These are phyloP conservation scores for Fusarium compactum DNA, from an alignment of 2,329 filamentous ascomycete genomes.

Conservation along the genomic window DNA sequence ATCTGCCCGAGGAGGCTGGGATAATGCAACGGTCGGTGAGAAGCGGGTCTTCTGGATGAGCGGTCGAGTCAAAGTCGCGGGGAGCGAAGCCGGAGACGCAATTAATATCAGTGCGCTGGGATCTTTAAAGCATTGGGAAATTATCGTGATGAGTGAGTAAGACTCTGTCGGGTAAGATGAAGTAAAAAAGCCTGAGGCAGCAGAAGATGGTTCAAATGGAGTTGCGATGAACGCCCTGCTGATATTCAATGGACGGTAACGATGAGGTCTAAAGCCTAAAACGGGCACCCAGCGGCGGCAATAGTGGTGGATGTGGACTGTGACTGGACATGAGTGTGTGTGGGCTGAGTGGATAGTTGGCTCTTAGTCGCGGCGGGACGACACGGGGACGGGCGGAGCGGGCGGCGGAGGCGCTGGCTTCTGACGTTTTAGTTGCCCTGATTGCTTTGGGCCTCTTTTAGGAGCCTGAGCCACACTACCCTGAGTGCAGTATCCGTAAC, in stretches of 20 bases:
- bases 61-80: slow-evolving; percentile 42
- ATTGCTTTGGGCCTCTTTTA: slow-evolving; percentile 36
- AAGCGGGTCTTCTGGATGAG: slow-evolving; percentile 45
- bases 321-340: slow-evolving; percentile 40
- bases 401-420: slow-evolving; percentile 38
- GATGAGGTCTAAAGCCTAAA: slow-evolving; percentile 38
- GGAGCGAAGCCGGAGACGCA: slow-evolving; percentile 38
- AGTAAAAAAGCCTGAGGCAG: slow-evolving; percentile 35
- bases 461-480: slow-evolving; percentile 43
- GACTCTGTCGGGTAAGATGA: slow-evolving; percentile 20
- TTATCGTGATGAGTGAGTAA: slow-evolving; percentile 19
- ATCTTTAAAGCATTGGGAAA: slow-evolving; percentile 14
- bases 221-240: slow-evolving; percentile 41
- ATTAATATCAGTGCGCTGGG: slow-evolving; percentile 25
- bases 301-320: slow-evolving; percentile 37
- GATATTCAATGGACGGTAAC: slow-evolving; percentile 45
- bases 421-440: slow-evolving; percentile 34
- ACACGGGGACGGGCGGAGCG: slow-evolving; percentile 40
- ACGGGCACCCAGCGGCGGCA: slow-evolving; percentile 39
- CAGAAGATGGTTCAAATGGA: slow-evolving; percentile 36
- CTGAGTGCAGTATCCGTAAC: not conserved
- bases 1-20: slow-evolving; percentile 43
- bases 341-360: slow-evolving; percentile 46
- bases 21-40: slow-evolving; percentile 43
- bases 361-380: slow-evolving; percentile 41